These are phyloP conservation scores for Fusarium sp. DNA, from an alignment of 2,329 filamentous ascomycete genomes.

Conservation along the genomic window DNA sequence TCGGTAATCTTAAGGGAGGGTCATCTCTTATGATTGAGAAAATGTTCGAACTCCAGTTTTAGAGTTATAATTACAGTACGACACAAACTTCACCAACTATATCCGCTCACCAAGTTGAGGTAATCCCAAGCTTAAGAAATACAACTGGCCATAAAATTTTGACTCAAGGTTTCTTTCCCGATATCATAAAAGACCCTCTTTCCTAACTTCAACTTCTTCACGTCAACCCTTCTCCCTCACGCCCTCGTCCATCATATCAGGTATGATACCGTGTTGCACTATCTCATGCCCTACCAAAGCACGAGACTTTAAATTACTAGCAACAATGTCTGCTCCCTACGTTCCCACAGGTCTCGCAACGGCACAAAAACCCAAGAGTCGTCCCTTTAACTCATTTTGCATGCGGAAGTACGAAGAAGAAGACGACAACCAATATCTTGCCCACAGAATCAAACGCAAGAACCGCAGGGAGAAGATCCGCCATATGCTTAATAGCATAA, in stretches of 20 bases:
- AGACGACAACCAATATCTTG: constrained; percentile 1
- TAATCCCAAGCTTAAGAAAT: neutral
- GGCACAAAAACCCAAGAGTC: neutral
- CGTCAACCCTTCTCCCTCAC: no score
- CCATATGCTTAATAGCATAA: neutral
- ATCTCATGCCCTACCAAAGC: neutral
- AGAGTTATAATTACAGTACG: no score
- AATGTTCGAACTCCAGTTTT: no score
- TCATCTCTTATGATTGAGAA: no score
- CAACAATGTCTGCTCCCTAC: neutral
- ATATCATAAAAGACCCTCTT: no score
- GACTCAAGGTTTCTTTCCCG: no score
- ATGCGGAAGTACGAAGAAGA: neutral
- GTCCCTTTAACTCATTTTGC: neutral
- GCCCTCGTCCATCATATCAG: neutral
- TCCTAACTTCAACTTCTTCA: no score
- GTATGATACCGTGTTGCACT: neutral
- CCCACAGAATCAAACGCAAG: neutral
- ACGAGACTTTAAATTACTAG: neutral
- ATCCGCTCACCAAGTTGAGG: no score
- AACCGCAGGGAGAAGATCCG: neutral
- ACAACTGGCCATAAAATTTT: no score
- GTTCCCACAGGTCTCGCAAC: neutral
- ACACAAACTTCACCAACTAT: no score
- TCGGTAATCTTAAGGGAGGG: neutral